A percentile compares a stretch with the other conserved stretches of the same genome.
Conservation (phyloP, 441 rosid species). For the Metrosideros polymorpha region DNA sequence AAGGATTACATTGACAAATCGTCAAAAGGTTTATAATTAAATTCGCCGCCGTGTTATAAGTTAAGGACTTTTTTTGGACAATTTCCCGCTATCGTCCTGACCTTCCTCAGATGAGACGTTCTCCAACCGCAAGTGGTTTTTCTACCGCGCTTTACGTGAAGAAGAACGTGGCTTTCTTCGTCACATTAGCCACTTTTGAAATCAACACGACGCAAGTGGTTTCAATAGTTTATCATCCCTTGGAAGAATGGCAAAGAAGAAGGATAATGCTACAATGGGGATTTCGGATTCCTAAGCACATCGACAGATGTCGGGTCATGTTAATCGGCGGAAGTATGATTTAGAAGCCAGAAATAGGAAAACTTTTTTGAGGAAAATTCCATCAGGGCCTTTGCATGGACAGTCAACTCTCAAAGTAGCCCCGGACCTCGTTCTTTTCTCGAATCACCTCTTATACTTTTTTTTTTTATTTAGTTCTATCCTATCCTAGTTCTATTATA, state of each 20-base stretch:
- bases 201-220: accelerated
- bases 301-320: not conserved
- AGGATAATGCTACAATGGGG: accelerated
- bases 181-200: not conserved
- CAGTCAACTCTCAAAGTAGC: not conserved
- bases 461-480: no score
- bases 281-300: not conserved
- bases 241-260: not conserved
- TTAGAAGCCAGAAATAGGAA: not conserved
- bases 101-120: not conserved
- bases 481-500: no score
- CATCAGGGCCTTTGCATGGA: not conserved
- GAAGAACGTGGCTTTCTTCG: not conserved
- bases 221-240: not conserved
- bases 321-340: not conserved
- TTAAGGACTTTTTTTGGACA: no score
- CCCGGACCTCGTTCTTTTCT: not conserved
- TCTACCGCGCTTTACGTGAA: not conserved
- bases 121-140: not conserved
- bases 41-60: no score
- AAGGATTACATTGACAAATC: no score
- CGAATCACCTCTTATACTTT: not conserved
- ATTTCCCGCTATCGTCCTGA: not conserved
- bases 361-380: not conserved
- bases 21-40: no score